Evolutionary conservation across 2,329 filamentous ascomycete species (phyloP).

Genomic region (Fusarium duplospermum): DNA sequence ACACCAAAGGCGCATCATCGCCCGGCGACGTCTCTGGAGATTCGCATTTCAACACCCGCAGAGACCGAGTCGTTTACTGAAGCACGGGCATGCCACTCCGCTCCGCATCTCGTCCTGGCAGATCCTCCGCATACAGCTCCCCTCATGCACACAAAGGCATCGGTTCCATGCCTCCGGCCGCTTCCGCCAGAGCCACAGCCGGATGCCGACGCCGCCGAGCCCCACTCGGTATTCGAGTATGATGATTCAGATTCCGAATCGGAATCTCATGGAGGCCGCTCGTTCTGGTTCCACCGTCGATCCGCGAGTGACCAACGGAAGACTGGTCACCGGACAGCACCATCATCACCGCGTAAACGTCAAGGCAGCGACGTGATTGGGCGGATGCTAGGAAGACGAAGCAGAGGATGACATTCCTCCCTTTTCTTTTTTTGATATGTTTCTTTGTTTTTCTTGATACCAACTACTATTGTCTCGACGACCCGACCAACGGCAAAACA

Average conservation of each 20-base stretch:
- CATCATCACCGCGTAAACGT: slow-evolving; percentile 45
- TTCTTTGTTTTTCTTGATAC: slow-evolving; percentile 34
- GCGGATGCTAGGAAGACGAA: slow-evolving; percentile 52
- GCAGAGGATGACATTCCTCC: slow-evolving; percentile 32
- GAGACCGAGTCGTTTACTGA: slow-evolving; percentile 32
- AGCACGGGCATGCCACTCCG: slow-evolving; percentile 38
- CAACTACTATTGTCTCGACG: slow-evolving; percentile 39
- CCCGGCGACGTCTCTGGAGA: slow-evolving; percentile 28
- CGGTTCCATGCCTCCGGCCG: slow-evolving; percentile 41
- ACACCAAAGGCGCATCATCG: slow-evolving; percentile 29
- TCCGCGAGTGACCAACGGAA: slow-evolving; percentile 47
- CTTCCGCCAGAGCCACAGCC: slow-evolving; percentile 39
- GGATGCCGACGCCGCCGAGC: slow-evolving; percentile 24
- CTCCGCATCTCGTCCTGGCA: slow-evolving; percentile 36
- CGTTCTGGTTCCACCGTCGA: slow-evolving; percentile 58
- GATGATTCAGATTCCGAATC: slow-evolving; percentile 59
- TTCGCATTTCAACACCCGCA: slow-evolving; percentile 9
- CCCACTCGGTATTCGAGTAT: slow-evolving; percentile 61
- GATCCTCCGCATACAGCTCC: slow-evolving; percentile 29
- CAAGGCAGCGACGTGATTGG: slow-evolving; percentile 51
- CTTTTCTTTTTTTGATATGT: not conserved
- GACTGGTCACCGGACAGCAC: slow-evolving; percentile 38
- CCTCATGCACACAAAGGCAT: slow-evolving; percentile 44
- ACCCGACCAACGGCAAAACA: slow-evolving; percentile 25
- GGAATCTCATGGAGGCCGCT: slow-evolving; percentile 42